These are phyloP conservation scores for Blastomyces percursus DNA, from an alignment of 2,329 filamentous ascomycete genomes.

Conservation along the genomic window DNA sequence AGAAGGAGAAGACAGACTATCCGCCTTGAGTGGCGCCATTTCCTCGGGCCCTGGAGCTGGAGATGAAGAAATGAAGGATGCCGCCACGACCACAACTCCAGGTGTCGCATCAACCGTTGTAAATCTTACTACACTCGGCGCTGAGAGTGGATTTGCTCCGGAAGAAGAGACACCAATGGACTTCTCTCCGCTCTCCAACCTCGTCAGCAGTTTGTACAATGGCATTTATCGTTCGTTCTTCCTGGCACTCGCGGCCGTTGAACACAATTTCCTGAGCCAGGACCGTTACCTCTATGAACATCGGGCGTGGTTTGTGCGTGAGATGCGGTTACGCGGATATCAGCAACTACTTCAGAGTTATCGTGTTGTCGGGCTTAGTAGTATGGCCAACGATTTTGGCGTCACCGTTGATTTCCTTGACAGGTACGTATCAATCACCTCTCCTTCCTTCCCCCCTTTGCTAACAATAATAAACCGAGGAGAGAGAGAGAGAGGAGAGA, in stretches of 20 bases:
- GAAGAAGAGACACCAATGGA: slow-evolving; percentile 75
- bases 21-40: slow-evolving; percentile 66
- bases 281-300: slow-evolving; percentile 95
- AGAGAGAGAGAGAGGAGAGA: too few relatives aligned
- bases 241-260: slow-evolving; percentile 73
- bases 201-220: slow-evolving; percentile 85
- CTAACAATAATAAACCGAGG: background rate
- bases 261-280: slow-evolving; percentile 86
- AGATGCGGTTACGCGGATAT: slow-evolving; percentile 95
- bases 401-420: slow-evolving; percentile 95
- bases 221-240: slow-evolving; percentile 95
- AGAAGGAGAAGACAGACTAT: slow-evolving; percentile 73
- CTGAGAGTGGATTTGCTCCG: slow-evolving; percentile 52
- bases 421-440: slow-evolving; percentile 54
- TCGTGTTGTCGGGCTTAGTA: slow-evolving; percentile 88
- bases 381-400: slow-evolving; percentile 95
- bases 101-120: slow-evolving; percentile 56
- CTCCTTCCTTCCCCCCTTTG: background rate
- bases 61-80: slow-evolving; percentile 64
- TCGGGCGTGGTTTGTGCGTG: slow-evolving; percentile 91
- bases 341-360: slow-evolving; percentile 96
- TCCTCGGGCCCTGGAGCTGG: slow-evolving; percentile 68
- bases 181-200: slow-evolving; percentile 74
- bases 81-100: slow-evolving; percentile 32
- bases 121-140: slow-evolving; percentile 76